phyloP scores from a whole-genome alignment of 2,329 filamentous ascomycete species.

The Dactylonectria estremocensis region DNA sequence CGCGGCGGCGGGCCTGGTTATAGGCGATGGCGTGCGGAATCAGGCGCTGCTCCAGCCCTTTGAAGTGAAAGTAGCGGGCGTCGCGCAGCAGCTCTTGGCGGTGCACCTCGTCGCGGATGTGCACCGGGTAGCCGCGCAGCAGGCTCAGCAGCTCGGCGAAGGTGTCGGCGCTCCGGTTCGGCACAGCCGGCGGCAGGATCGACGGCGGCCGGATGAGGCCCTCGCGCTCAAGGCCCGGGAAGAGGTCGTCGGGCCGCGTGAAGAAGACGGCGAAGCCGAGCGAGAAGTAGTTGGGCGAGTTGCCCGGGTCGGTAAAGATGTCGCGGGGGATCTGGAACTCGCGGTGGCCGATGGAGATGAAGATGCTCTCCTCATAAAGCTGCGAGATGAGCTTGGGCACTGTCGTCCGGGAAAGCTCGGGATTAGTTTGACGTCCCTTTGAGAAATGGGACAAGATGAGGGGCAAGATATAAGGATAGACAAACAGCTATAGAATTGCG shows the following conservation, averaged over 20 bases:
- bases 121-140: slow-evolving; percentile 85
- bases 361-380: slow-evolving; percentile 92
- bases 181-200: slow-evolving; percentile 86
- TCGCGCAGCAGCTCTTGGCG: slow-evolving; percentile 85
- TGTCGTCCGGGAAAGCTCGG: slow-evolving; percentile 51
- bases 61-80: slow-evolving; percentile 93
- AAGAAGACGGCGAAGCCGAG: slow-evolving; percentile 93
- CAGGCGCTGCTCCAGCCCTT: slow-evolving; percentile 89
- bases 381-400: slow-evolving; percentile 92
- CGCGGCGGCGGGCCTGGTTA: slow-evolving; percentile 77
- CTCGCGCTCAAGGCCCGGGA: slow-evolving; percentile 86
- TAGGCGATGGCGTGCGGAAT: slow-evolving; percentile 83
- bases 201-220: slow-evolving; percentile 88
- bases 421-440: slow-evolving; percentile 18
- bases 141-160: slow-evolving; percentile 88
- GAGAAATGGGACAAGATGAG: not conserved
- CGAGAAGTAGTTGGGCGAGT: slow-evolving; percentile 96
- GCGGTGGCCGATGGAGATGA: slow-evolving; percentile 88
- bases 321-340: slow-evolving; percentile 94
- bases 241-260: slow-evolving; percentile 82
- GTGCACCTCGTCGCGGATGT: slow-evolving; percentile 83
- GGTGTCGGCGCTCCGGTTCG: slow-evolving; percentile 84
- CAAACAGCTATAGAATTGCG: slow-evolving; percentile 91
- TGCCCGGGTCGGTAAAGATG: slow-evolving; percentile 86
- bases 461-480: slow-evolving; percentile 22